Base-by-base conservation (phyloP, 2,329 filamentous ascomycete genomes). In the Emmonsia crescens region DNA sequence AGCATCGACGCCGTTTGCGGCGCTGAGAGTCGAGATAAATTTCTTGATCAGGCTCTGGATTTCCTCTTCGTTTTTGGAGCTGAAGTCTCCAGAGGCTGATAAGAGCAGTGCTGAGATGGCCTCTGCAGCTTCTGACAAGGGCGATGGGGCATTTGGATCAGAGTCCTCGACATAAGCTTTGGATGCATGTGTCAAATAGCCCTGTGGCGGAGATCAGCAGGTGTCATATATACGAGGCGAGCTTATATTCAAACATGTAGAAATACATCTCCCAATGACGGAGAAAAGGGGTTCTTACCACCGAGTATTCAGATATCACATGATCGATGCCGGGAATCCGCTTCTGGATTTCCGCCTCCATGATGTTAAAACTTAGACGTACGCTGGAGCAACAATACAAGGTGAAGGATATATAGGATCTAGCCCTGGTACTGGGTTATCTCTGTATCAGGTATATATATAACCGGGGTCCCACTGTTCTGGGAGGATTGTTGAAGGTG, bases 101-200 rank as follows among this genome's bases (percentile, higher is more conserved):
- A 96, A 77, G 51, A 99, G 83, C 64, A 99, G 82, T 69, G 93
- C 89, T n/a, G 89, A 91, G 66, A 99, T 87, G 62, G 89, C 83
- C 44, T 85, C 81, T 56, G 91, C 91, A 57, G 94, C 94, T 74
- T 97, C 92, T 64, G 85, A 83, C 63, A 99, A 80, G 12, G 92
- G 92, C 3, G 89, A 90, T 61, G 82, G 78, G n/a, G 79, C 85
- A 65, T 83, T 80, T 46, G 83, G 72, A 66, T 95, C 91, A 59
- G 78, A 77, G 66, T 95, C 91, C 59, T 86, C 84, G 64, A 85
- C 81, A 81, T 89, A 96, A 59, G 89, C 82, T 66, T 87, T 92
- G 56, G 92, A 94, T 57, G 94, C 94, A 81, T 99, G 93, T 71
- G 86, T 91, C 68, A 99, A 82, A 74, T 97, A 99, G 62, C 94